phyloP scores from a whole-genome alignment of 441 rosid genomes.

The Daphne laureola region DNA sequence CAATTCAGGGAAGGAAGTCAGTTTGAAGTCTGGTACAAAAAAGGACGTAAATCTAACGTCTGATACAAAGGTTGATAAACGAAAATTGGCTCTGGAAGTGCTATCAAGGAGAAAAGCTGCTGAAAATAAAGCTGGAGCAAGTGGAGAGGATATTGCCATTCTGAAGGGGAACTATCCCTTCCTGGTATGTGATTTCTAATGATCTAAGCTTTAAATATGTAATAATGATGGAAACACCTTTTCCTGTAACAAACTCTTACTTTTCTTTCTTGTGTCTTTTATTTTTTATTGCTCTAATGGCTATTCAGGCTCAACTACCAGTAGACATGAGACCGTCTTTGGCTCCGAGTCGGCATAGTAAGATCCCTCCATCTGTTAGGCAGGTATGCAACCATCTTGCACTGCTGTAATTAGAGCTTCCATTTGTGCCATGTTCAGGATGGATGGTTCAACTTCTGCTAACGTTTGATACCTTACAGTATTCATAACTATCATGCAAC shows the following conservation, averaged over 20 bases:
- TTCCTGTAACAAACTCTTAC: neutral
- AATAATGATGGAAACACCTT: neutral
- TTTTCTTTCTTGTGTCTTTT: neutral
- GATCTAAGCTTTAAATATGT: neutral
- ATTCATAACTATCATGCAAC: too few relatives aligned
- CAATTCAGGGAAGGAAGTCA: conserved; percentile 30
- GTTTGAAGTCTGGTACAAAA: conserved; percentile 42
- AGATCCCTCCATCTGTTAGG: conserved; percentile 77
- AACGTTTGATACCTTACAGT: neutral
- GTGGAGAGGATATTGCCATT: conserved; percentile 43
- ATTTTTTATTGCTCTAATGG: conserved; percentile 18
- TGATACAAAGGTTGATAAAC: conserved; percentile 70
- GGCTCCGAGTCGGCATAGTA: conserved; percentile 70
- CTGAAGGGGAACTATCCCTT: conserved; percentile 80
- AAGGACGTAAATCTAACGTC: conserved; percentile 36
- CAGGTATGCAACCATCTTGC: conserved; percentile 47
- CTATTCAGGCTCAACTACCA: conserved; percentile 79
- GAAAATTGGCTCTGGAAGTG: conserved; percentile 92
- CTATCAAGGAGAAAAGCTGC: conserved; percentile 89
- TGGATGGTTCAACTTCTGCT: conserved; percentile 1
- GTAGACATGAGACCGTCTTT: conserved; percentile 74
- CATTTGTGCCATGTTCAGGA: neutral
- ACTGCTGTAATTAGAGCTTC: conserved; percentile 3
- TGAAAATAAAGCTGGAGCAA: conserved; percentile 37
- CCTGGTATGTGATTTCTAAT: conserved; percentile 40